phyloP scores from a whole-genome alignment of 768 basidiomycete genomes.

The Tubosaeta sp. region DNA sequence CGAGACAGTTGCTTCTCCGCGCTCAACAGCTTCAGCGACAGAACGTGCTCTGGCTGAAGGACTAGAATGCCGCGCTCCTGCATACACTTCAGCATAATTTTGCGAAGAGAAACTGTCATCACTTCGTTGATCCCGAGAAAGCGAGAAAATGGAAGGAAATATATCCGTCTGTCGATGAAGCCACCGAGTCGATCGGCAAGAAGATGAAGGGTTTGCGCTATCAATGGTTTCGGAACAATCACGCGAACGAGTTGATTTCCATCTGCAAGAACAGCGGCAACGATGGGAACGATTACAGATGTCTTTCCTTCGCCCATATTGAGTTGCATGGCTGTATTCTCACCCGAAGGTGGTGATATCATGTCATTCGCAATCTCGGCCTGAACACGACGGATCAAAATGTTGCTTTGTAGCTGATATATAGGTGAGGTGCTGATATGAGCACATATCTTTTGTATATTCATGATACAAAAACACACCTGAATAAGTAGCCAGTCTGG shows the following conservation, averaged over 20 bases:
- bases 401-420: conserved; percentile 41
- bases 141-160: conserved; percentile 49
- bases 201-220: conserved; percentile 46
- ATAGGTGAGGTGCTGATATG: too few relatives aligned
- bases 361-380: conserved; percentile 40
- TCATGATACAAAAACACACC: conserved; percentile 16
- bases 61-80: conserved; percentile 41
- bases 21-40: conserved; percentile 47
- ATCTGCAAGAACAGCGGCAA: conserved; percentile 38
- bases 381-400: conserved; percentile 43
- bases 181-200: conserved; percentile 41
- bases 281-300: conserved; percentile 45
- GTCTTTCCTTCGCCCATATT: conserved; percentile 61
- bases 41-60: conserved; percentile 49
- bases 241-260: conserved; percentile 43
- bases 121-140: conserved; percentile 21
- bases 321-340: conserved; percentile 43
- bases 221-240: conserved; percentile 46
- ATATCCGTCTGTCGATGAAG: conserved; percentile 44
- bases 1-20: conserved; percentile 33
- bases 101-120: conserved; percentile 22
- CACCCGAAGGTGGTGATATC: conserved; percentile 35
- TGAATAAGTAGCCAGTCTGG: conserved; percentile 45
- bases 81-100: conserved; percentile 38
- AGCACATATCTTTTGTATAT: too few relatives aligned